phyloP scores from a whole-genome alignment of 2,329 filamentous ascomycete genomes.

The Myriosclerotinia duriaeana region DNA sequence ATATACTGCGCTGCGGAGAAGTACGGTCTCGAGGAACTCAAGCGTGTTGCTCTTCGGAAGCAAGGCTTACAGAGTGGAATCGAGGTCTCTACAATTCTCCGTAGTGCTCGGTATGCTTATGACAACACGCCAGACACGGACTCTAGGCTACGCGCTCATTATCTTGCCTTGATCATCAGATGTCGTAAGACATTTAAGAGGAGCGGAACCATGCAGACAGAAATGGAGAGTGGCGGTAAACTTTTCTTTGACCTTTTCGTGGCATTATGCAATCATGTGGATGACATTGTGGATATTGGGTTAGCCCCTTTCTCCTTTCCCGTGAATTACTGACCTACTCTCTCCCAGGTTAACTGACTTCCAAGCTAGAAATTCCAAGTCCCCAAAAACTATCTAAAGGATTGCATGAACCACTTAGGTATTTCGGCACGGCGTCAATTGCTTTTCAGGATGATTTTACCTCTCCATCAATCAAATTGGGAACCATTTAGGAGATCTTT shows the following conservation, averaged over 20 bases:
- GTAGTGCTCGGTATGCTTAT: constrained; percentile 92
- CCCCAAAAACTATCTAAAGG: constrained; percentile 53
- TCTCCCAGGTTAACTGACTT: constrained; percentile 29
- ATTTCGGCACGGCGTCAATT: constrained; percentile 39
- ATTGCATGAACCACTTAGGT: constrained; percentile 35
- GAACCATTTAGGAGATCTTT: constrained; percentile 39
- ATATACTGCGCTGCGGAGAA: constrained; percentile 91
- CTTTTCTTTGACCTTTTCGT: constrained; percentile 98
- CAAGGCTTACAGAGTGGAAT: constrained; percentile 88
- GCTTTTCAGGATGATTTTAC: constrained; percentile 39
- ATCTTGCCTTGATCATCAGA: constrained; percentile 95
- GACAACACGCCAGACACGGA: constrained; percentile 92
- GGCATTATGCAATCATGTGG: constrained; percentile 96
- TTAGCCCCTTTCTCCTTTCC: constrained; percentile 29
- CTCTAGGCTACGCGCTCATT: constrained; percentile 90
- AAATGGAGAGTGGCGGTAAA: constrained; percentile 91
- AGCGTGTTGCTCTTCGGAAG: constrained; percentile 87
- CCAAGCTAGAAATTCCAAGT: constrained; percentile 49
- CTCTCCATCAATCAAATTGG: constrained; percentile 42
- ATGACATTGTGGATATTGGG: constrained; percentile 87
- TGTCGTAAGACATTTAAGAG: constrained; percentile 97
- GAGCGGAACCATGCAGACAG: constrained; percentile 97
- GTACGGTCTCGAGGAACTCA: constrained; percentile 89
- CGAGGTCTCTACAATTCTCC: constrained; percentile 86
- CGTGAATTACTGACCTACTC: constrained; percentile 31